These are phyloP conservation scores for Scenedesmus sp. DNA, from an alignment of 163 green algal species.

Conservation along the genomic window DNA sequence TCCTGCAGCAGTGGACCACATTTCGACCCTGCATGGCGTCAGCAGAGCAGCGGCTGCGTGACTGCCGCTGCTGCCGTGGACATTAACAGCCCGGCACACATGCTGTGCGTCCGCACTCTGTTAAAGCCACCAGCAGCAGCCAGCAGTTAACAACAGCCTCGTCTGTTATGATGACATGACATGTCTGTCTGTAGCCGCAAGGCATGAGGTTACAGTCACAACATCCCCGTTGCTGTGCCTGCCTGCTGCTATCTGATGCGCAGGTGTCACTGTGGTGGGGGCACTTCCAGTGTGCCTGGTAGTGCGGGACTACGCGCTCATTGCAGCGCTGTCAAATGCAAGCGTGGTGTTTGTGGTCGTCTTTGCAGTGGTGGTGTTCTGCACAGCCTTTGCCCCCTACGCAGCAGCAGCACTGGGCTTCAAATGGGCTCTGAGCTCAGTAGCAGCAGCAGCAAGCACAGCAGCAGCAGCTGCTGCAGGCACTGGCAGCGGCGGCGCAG, in stretches of 20 bases:
- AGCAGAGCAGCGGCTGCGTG: not conserved
- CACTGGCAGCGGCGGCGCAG: not conserved
- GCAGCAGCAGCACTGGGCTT: slow-evolving; percentile 33
- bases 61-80: not conserved
- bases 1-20: not conserved
- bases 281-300: slow-evolving; percentile 78
- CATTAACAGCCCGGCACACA: not conserved
- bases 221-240: not conserved
- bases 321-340: slow-evolving; percentile 71
- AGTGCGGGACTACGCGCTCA: slow-evolving; percentile 72
- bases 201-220: not conserved
- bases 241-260: not conserved
- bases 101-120: too few relatives aligned
- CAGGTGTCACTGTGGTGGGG: slow-evolving; percentile 77
- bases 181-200: too few relatives aligned
- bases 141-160: too few relatives aligned
- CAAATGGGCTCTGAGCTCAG: not conserved
- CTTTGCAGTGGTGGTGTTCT: slow-evolving; percentile 71
- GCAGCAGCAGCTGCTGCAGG: not conserved
- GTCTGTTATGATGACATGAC: too few relatives aligned
- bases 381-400: slow-evolving; percentile 57
- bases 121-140: too few relatives aligned
- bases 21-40: not conserved
- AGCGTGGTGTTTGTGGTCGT: slow-evolving; percentile 80
- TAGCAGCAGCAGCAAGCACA: slow-evolving; percentile 6